Base-by-base conservation (phyloP, 306 rosid species). In the Gleditsia sinensis region DNA sequence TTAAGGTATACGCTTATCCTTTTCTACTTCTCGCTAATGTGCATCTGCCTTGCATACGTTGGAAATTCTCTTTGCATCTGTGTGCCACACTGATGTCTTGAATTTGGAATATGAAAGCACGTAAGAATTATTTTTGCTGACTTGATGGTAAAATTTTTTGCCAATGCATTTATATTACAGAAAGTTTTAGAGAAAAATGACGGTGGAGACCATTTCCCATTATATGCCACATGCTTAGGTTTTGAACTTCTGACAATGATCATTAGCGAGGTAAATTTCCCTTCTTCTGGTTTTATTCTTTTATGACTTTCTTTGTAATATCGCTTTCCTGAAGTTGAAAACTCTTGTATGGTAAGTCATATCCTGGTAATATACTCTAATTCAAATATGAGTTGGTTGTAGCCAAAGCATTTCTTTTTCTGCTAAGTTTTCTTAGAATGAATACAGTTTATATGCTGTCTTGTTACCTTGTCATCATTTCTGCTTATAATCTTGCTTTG, bases 201-300 rank as follows among this genome's bases (percentile, higher is more conserved):
- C 1, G 96, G 86, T 14, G 98, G 97, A 34, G 86, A 94, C 25
- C 84, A 84, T 82, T 91, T 94, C 78, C 98, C 98, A 21, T 59
- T 91, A 43, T 88, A 87, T 66, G 96, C 84, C 62, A 61, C 76
- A 72, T 90, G 97, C 88, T 86, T 94, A 77, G 98, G 96, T 73
- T 90, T 94, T 51, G 96, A 94, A 80, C 81, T 90, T 58, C 9
- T 90, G 75, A 24, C 93, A 48, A 91, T 84, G 97, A 78, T 92
- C 5, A 13, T 94, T 77, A 94, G 90, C 83, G 67, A 83, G 92
- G 98, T 91, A 83, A 79, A 40, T 61, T 71, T 21, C 48, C 59
- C 32, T 66, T 72, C 53, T 76, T 71, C 0, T 55, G 17, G 1
- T 59, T 78, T 48, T 51, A 43, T 49, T 17, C 7, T 2, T 9